Base-by-base conservation (phyloP, 1,284 basidiomycete species). In the Trichosporon sp. region DNA sequence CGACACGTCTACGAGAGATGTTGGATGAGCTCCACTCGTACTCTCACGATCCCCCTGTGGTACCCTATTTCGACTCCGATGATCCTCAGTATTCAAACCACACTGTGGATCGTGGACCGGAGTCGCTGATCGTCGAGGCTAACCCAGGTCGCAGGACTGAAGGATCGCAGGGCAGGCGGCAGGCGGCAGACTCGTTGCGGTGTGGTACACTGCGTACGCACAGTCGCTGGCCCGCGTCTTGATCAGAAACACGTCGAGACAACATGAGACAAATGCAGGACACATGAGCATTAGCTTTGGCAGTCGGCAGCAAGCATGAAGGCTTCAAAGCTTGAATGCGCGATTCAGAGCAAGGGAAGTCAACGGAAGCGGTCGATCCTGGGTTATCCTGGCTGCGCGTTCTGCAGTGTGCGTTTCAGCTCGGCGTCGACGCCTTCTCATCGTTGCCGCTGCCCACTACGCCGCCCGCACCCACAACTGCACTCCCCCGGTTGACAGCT, bases 231-330 rank as follows among this genome's bases (percentile, higher is more conserved):
- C 11, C 40, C 8, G 12, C 16, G 43, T 3, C 43, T 26, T 46
- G 51, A 54, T 54, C 51, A 54, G 51, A 37, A 10, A 37, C 35
- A 37, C 35, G 35, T 7, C 4, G 35, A 40, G 38, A 40, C 26
- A 10, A 40, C 38, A 40, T 40, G 38, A 54, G 51, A 54, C 51
- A 54, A 54, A 54, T 54, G 51, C 51, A 54, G 51, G 51, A 54
- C 21, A 19, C 51, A 54, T 19, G 19, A 21, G 51, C 21, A 19
- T 21, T 54, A 26, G 8, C 19, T 26, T 21, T 54, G 51, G 26
- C 51, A 7, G 51, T 8, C 8, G 51, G 51, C 21, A 54, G 51
- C 51, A 54, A 54, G 51, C 51, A 54, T 54, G 51, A 21, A 16
- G 51, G 19, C 51, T 16, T 54, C 51, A 54, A 54, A 21, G 51